Evolutionary conservation across 139 green algal genomes (phyloP), one percentile per base, ranked within the genome.

Genomic region (Gonium pectorale): DNA sequence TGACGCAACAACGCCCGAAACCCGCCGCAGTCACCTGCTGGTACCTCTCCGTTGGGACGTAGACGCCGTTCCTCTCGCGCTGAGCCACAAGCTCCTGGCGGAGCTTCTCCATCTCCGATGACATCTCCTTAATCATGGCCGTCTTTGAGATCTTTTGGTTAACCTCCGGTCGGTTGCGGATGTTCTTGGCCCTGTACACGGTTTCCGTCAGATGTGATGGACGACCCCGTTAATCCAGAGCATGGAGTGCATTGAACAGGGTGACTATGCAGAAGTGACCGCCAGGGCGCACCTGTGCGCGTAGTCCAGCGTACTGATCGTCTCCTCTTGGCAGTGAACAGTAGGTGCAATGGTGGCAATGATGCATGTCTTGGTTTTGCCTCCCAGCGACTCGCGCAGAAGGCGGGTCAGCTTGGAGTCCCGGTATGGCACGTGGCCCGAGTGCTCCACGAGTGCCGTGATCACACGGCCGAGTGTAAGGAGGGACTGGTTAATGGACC

Each of bases 361-460:
- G 90, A 99, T 98, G 93, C 97, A 99, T 4, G 95, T 98, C 90
- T 97, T 97, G 56, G 95, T 97, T 60, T 90, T 92, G 31, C 95
- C 95, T 40, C 94, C 95, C 44, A 99, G 94, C 0, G 95, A 98
- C 85, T 99, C 98, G 1, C 96, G 91, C 86, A 99, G 93, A 86
- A 99, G 92, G 52, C 97, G 91, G 4, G 98, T 99, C 67, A 99
- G 95, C 92, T 99, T 99, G 68, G 86, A 95, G 90, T 99, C 98
- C 21, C 98, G 92, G 90, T 96, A 98, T 0, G 92, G 94, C 24
- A 96, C 83, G 78, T 96, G 93, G 35, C 91, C 90, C 8, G 79
- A 90, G 84, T 95, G 89, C 81, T 97, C 97, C 43, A 98, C 96
- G 52, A 99, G 91, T 0, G 96, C 94, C 27, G 94, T 98, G 86